Percentiles rank a stretch among this genome's conserved stretches.
Conservation (phyloP, 1,284 basidiomycete species). For the Apiotrichum montevideense region DNA sequence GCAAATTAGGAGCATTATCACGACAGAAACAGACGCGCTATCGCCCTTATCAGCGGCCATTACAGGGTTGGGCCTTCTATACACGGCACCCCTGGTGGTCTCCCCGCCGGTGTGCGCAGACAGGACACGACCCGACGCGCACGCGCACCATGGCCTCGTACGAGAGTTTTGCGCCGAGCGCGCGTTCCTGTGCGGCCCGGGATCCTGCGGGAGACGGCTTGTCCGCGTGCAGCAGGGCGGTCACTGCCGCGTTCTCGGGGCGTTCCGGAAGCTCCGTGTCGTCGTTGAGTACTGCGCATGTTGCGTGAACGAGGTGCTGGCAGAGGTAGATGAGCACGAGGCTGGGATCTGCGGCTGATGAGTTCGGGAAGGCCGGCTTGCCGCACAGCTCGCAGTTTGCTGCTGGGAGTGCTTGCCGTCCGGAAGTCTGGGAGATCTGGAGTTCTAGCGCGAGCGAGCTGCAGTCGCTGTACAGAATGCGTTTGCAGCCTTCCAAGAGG, state of each 20-base stretch:
- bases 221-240: conserved; percentile 59
- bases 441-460: conserved; percentile 63
- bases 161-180: conserved; percentile 37
- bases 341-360: conserved; percentile 7
- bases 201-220: conserved; percentile 32
- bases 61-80: no score
- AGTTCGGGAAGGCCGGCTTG: conserved; percentile 55
- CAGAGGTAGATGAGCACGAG: conserved; percentile 67
- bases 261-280: conserved; percentile 39
- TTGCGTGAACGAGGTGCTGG: conserved; percentile 74
- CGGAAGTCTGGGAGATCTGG: conserved; percentile 67
- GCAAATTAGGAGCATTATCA: no score
- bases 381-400: conserved; percentile 62
- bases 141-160: conserved; percentile 65
- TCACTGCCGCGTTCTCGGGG: conserved; percentile 43
- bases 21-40: no score
- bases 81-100: conserved; percentile 3
- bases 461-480: conserved; percentile 75
- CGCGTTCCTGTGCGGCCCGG: conserved; percentile 51
- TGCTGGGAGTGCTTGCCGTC: conserved; percentile 63
- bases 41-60: no score
- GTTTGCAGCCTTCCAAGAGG: conserved; percentile 81
- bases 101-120: conserved; percentile 50
- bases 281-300: conserved; percentile 50
- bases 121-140: conserved; percentile 65